Evolutionary conservation across 306 rosid species (phyloP).

Genomic region (Pterocarpus macrocarpus): DNA sequence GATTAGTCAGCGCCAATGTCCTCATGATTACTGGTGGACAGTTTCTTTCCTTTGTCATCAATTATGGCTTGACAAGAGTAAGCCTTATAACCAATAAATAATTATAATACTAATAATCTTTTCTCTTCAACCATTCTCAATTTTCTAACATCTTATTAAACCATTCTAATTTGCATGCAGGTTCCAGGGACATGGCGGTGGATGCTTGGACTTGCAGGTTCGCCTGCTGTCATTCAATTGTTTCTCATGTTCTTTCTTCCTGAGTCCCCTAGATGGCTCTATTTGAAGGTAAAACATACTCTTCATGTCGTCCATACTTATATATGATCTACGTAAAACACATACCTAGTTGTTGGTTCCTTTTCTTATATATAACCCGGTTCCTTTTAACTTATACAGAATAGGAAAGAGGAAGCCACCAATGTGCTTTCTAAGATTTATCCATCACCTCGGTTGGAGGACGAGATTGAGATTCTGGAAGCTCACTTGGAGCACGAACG

Average conservation of each 20-base stretch:
- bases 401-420: conserved; percentile 60
- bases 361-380: too few species aligned
- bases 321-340: too few species aligned
- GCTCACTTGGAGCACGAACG: conserved; percentile 58
- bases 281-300: conserved; percentile 51
- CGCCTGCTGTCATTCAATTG: conserved; percentile 76
- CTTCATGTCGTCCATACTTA: too few species aligned
- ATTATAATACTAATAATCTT: too few species aligned
- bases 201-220: conserved; percentile 79
- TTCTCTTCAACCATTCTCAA: too few species aligned
- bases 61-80: conserved; percentile 72
- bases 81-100: neutral
- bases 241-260: conserved; percentile 68
- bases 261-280: conserved; percentile 90
- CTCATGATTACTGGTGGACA: conserved; percentile 81
- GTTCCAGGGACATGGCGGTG: conserved; percentile 90
- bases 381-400: conserved; percentile 44
- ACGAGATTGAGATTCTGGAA: conserved; percentile 63
- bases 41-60: conserved; percentile 70
- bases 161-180: conserved; percentile 26
- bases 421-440: conserved; percentile 73
- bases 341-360: too few species aligned
- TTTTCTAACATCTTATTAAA: too few species aligned
- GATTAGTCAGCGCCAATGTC: conserved; percentile 69
- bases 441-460: conserved; percentile 59